A percentile compares a stretch with the other conserved stretches of the same genome.
These are phyloP conservation scores for Dentipellis sp. DNA, from an alignment of 768 basidiomycete genomes.

Conservation along the genomic window DNA sequence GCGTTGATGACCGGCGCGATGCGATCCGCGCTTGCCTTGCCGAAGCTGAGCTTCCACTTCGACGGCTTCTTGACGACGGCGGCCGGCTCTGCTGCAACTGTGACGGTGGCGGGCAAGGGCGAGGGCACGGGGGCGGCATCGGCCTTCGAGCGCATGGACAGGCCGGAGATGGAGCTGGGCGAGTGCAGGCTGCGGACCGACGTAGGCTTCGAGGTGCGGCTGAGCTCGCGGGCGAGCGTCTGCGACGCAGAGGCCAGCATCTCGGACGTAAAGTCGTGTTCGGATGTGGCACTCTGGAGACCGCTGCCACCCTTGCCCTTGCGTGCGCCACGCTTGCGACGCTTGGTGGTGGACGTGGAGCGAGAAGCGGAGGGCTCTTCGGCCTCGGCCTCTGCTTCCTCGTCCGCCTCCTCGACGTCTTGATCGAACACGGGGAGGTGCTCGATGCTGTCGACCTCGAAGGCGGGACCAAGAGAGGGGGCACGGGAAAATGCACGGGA, in stretches of 20 bases:
- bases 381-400: slow-evolving; percentile 19
- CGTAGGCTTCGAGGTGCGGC: slow-evolving; percentile 33
- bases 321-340: slow-evolving; percentile 77
- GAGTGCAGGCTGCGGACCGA: neutral
- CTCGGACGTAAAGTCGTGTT: slow-evolving; percentile 45
- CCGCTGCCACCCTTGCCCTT: slow-evolving; percentile 59
- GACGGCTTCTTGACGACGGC: slow-evolving; percentile 60
- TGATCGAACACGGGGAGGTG: slow-evolving; percentile 19
- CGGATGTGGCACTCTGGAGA: slow-evolving; percentile 15
- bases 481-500: slow-evolving; percentile 49
- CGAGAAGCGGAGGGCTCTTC: slow-evolving; percentile 5
- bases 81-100: slow-evolving; percentile 6
- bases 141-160: slow-evolving; percentile 12
- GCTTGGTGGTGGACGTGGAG: slow-evolving; percentile 58
- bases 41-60: slow-evolving; percentile 78
- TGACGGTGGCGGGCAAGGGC: slow-evolving; percentile 27
- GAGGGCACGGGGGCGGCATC: slow-evolving; percentile 22
- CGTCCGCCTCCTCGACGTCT: slow-evolving; percentile 33
- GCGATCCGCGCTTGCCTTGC: slow-evolving; percentile 35
- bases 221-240: slow-evolving; percentile 76
- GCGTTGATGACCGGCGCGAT: slow-evolving; percentile 7
- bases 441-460: slow-evolving; percentile 12
- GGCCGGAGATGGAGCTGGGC: slow-evolving; percentile 11
- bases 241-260: slow-evolving; percentile 77
- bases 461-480: slow-evolving; percentile 39